Evolutionary conservation across 2,329 filamentous ascomycete species (phyloP), one percentile per base, ranked within the genome.

Genomic region (Torrubiella hemipterigena): DNA sequence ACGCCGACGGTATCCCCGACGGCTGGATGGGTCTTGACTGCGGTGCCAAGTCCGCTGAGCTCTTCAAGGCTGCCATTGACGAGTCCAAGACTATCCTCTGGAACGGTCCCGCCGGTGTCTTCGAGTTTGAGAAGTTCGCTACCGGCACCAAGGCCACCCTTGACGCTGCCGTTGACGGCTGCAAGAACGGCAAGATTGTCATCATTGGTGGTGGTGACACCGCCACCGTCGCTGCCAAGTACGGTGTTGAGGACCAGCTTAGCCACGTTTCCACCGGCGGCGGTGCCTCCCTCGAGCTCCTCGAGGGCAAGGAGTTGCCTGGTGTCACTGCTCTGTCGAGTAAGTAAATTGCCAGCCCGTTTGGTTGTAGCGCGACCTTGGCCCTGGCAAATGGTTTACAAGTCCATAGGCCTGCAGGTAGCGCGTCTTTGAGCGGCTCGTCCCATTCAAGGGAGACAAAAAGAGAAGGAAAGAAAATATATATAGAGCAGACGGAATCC

Each of bases 151-250:
- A 94, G 74, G 71, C 76, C 39, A 94, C 84, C 30, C 77, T 98
- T 46, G 83, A 95, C 51, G 84, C 85, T 35, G 87, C 80, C 32
- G 86, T 96, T 32, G 69, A 70, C 16, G 91, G 81, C 38, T 81
- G 81, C 37, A 67, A 83, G 60, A 54, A 56, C 39, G 87, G 86
- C 58, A 87, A 91, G 70, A 94, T 91, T 50, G 91, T 96, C 58
- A 96, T 98, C 64, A 95, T 98, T 43, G 91, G 91, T 40, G 91
- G 91, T 59, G 91, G 91, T 61, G 91, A 98, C 63, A 98, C 91
- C 31, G 91, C 91, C 30, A 98, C 91, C 38, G 91, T 96, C 29
- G 91, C 91, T 33, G 89, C 87, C 58, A 95, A 98, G 72, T 98
- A 94, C 59, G 79, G 79, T 33, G 89, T 84, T 41, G 91, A 98